Evolutionary conservation across 805 yeast species (phyloP).

Genomic region (Yamadazyma philogaea): DNA sequence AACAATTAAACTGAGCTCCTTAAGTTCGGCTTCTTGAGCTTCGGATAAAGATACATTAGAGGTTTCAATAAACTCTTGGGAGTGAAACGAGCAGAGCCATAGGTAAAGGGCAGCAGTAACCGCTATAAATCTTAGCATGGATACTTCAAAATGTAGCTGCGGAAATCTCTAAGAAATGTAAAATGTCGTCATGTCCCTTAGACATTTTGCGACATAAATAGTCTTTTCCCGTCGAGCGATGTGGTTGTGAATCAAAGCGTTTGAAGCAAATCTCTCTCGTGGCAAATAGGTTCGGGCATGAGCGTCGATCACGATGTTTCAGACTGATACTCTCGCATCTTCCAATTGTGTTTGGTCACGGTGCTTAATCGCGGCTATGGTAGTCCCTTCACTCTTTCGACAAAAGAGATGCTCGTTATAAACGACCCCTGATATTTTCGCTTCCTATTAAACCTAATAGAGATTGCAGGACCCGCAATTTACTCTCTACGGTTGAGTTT

Average conservation of each 20-base stretch:
- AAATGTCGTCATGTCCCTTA: no score
- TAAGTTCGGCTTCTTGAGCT: conserved; percentile 1
- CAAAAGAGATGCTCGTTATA: neutral
- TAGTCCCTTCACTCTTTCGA: neutral
- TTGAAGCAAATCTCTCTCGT: no score
- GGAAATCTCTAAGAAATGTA: no score
- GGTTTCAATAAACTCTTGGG: neutral
- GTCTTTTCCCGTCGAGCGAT: no score
- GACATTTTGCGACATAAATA: no score
- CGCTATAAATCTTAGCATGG: conserved; percentile 8
- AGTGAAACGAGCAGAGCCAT: conserved; percentile 9
- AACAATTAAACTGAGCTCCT: conserved; percentile 29
- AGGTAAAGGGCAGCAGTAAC: conserved; percentile 7
- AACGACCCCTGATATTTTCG: neutral
- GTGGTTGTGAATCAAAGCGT: no score
- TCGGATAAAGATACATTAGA: conserved; percentile 3
- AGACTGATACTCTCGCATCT: no score
- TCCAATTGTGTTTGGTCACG: neutral
- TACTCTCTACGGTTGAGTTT: neutral
- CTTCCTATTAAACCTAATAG: conserved; percentile 3
- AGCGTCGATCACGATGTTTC: no score
- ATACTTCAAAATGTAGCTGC: neutral
- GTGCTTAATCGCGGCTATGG: neutral
- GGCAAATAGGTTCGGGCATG: no score
- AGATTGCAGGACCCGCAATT: neutral